phyloP scores from a whole-genome alignment of 495 filamentous ascomycete genomes.

The Antarctomyces pellizariae region DNA sequence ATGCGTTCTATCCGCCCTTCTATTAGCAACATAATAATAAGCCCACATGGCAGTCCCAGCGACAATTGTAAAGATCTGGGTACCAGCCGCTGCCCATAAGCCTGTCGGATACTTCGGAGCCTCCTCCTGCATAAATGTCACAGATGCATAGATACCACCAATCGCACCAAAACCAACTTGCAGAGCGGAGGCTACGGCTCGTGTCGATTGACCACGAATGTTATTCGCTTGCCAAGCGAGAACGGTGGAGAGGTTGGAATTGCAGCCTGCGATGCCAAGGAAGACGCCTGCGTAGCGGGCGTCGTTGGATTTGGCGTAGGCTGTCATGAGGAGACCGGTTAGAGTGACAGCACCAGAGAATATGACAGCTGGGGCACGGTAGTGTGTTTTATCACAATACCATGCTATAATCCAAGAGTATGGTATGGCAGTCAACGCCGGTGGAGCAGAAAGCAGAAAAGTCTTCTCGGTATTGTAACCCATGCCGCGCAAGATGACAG shows the following conservation, averaged over 20 bases:
- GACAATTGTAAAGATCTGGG: no score
- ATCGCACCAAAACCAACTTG: constrained; percentile 25
- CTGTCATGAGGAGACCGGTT: constrained; percentile 24
- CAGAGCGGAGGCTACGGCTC: constrained; percentile 15
- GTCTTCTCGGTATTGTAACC: no score
- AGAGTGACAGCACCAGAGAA: constrained; percentile 22
- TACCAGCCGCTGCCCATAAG: no score
- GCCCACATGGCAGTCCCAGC: no score
- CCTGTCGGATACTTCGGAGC: constrained; percentile 28
- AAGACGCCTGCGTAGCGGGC: constrained; percentile 31
- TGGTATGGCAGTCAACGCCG: background rate
- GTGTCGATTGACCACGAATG: constrained; percentile 32
- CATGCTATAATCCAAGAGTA: constrained; percentile 15
- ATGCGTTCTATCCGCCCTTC: no score
- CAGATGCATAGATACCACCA: constrained; percentile 30
- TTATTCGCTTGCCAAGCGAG: constrained; percentile 38
- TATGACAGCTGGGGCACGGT: constrained; percentile 27
- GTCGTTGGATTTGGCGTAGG: constrained; percentile 20
- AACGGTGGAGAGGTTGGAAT: constrained; percentile 24
- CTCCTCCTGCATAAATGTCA: constrained; percentile 28
- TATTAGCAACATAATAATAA: no score
- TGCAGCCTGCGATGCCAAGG: constrained; percentile 23
- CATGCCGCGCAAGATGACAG: no score
- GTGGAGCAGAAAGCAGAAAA: no score
- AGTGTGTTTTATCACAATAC: constrained; percentile 25